Evolutionary conservation across 1,284 basidiomycete species (phyloP), one percentile per base, ranked within the genome.

Genomic region (Pseudomicrostroma phylloplanum): DNA sequence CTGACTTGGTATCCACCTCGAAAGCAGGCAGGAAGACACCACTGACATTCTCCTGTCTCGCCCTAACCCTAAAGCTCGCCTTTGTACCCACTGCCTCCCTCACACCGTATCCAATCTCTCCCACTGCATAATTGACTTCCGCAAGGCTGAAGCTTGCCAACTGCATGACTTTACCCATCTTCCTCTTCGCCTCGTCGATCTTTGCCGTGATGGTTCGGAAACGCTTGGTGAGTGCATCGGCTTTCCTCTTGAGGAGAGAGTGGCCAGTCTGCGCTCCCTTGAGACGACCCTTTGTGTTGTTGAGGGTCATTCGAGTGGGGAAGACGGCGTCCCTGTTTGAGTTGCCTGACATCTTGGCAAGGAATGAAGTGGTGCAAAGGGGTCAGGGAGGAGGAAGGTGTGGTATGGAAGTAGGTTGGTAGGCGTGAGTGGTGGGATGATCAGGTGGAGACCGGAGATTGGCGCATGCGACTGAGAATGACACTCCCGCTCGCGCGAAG

Each of bases 111-210:
- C 90, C 87, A 73, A 99, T 97, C 77, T 98, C 94, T 13, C 78
- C 78, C 6, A 94, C 96, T 41, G 92, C 88, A 81, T 98, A 99
- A 30, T 91, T 92, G 66, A 98, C 96, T 80, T 98, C 96, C 0
- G 96, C 96, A 81, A 98, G 88, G 49, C 91, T 94, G 84, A 99
- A 96, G 54, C 93, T 96, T 17, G 96, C 96, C 57, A 96, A 84
- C 80, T 98, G 96, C 87, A 99, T 96, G 36, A 98, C 93, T 68
- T 89, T 85, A 46, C 96, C 96, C 96, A 98, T 98, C 83, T 97
- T 92, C 64, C 92, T 87, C 81, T 99, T 99, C 17, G 96, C 94
- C 84, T 98, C 96, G 78, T 97, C 93, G 51, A 82, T 82, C 73
- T 82, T 82, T 59, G 70, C 70, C 1, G 81, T 81, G 68, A 82